Evolutionary conservation across 495 filamentous ascomycete genomes (phyloP), one percentile per base, ranked within the genome.

Genomic region (Bryoglossum gracile): DNA sequence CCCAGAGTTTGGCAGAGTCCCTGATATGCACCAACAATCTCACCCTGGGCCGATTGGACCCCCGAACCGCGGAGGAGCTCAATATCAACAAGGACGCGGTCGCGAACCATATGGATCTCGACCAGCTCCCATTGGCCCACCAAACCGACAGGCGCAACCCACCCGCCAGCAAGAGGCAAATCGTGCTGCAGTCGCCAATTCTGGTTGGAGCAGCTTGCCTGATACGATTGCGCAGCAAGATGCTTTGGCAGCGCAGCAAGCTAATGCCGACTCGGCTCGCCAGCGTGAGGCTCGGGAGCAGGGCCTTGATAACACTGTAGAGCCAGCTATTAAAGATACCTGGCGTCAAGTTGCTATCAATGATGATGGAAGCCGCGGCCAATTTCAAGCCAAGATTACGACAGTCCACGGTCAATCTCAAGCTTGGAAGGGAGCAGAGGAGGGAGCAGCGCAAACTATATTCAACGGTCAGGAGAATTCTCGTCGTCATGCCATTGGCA

Each of bases 321-420:
- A 70, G 33, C 62, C 77, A 10, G 59, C 62, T 3, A 77, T 84
- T 53, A 75, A 76, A 40, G 82, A 88, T 30, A 83, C 75, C 2
- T 86, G 81, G 81, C 73, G 75, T 10, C 75, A 78, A 23, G 72
- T 75, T 8, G 70, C 68, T 43, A 53, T 76, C 21, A 54, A 56
- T 23, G 55, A 58, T 14, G 59, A 62, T 50, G 59, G 59, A 11
- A 53, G 43, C 8, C 47, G 58, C 32, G 41, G 51, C 43, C 48
- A 55, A 13, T 28, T 45, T 6, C 39, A 55, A 43, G 39, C 44
- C 5, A 52, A 30, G 34, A 21, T 40, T 11, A 40, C 33, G 4
- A 32, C 34, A 8, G 34, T 54, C 4, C 44, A 46, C 33, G 50
- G 48, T n/a, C 30, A 44, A 21, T 39, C 22, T 37, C 37, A 46